phyloP scores from a whole-genome alignment of 106 monocot species.

The Dendrobium nobile region DNA sequence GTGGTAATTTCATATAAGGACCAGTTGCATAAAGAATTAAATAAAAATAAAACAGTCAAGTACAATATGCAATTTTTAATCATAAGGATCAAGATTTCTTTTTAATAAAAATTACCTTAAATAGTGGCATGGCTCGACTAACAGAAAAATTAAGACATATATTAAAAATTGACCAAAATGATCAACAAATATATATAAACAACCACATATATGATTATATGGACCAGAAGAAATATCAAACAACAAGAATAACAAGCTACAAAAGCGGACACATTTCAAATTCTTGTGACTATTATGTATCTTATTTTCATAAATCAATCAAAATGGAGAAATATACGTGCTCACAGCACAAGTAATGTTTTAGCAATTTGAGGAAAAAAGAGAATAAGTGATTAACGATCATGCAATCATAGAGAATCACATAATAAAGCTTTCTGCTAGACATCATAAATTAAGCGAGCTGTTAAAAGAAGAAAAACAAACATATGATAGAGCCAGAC shows the following conservation, averaged over 20 bases:
- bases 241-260: no score
- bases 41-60: background rate
- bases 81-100: background rate
- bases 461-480: background rate
- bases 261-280: background rate
- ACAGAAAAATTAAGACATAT: background rate
- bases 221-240: no score
- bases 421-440: background rate
- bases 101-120: background rate
- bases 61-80: background rate
- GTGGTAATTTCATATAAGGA: background rate
- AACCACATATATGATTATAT: no score
- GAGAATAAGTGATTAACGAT: background rate
- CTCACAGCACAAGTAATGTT: background rate
- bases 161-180: background rate
- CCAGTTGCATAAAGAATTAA: background rate
- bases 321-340: background rate
- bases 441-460: background rate
- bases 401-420: background rate
- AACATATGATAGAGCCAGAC: background rate
- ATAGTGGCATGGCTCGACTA: no score
- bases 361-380: background rate
- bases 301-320: background rate
- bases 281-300: background rate
- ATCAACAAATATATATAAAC: background rate